These are phyloP conservation scores for Suhomyces guaymorum DNA, from an alignment of 1,139 yeast species.

Conservation along the genomic window DNA sequence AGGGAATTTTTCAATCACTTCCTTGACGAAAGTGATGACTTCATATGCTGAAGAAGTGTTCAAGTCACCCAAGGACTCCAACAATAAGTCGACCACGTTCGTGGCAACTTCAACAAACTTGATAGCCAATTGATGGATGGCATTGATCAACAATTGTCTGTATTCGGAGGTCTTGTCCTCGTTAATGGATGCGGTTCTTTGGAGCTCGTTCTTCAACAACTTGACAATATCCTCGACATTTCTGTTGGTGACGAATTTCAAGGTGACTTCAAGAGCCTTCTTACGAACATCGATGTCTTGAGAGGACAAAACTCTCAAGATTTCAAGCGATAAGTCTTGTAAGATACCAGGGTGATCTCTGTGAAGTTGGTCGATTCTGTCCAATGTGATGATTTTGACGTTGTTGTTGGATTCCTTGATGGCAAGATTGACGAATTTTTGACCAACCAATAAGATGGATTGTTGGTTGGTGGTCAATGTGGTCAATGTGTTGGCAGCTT, in stretches of 20 bases:
- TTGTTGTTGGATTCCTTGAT: constrained; percentile 91
- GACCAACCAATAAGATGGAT: constrained; percentile 72
- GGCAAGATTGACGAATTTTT: constrained; percentile 84
- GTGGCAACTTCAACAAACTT: constrained; percentile 90
- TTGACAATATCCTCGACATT: constrained; percentile 94
- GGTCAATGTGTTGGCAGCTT: constrained; percentile 86
- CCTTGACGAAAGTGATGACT: constrained; percentile 85
- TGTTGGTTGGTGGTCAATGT: constrained; percentile 68
- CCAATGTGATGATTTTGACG: constrained; percentile 88
- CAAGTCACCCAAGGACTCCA: constrained; percentile 84
- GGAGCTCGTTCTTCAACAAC: constrained; percentile 86
- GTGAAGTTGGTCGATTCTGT: constrained; percentile 78
- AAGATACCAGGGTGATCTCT: constrained; percentile 77
- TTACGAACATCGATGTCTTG: constrained; percentile 91
- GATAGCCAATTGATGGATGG: constrained; percentile 89
- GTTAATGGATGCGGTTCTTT: constrained; percentile 63
- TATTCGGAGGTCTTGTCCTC: constrained; percentile 84
- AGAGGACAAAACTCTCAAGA: constrained; percentile 78
- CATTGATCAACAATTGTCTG: constrained; percentile 82
- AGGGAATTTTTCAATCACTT: constrained; percentile 91
- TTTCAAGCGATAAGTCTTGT: constrained; percentile 83
- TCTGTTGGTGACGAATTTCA: constrained; percentile 78
- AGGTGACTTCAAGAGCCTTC: constrained; percentile 80
- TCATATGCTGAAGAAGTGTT: constrained; percentile 87
- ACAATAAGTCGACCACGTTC: constrained; percentile 80